Evolutionary conservation across 2,329 filamentous ascomycete genomes (phyloP), one percentile per base, ranked within the genome.

Genomic region (Aspergillus calidoustus): DNA sequence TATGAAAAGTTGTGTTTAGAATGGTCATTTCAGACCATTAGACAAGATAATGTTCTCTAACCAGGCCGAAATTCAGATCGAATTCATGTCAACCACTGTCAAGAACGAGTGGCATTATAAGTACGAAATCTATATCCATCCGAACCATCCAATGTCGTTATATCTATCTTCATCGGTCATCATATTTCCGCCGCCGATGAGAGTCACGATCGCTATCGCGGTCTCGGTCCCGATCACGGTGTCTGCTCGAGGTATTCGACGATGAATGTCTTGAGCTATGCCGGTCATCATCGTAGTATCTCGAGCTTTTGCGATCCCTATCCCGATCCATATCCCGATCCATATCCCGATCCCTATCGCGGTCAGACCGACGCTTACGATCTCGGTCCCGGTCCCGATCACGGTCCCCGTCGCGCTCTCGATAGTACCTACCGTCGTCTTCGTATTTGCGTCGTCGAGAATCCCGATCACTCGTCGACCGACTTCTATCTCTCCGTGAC

Each of bases 391-490:
- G 56, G 8, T 66, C 66, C 25, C 25, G 25, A 2, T 28, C 25
- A 1, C 6, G 25, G 25, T 28, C 25, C 25, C 6, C 25, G 25
- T 28, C 6, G 25, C 62, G 57, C 30, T 69, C 65, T 30, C 72
- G 72, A 61, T 76, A 73, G 49, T 76, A 69, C 38, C 75, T 73
- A 58, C 79, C 74, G 59, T 72, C 73, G 65, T 82, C 80, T 7
- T 74, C 72, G 60, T 78, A 73, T 47, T 72, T 72, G 44, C 74
- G 76, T 43, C 74, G 72, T 53, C 73, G 69, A 19, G 74, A 75
- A 54, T 77, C 69, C 28, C 73, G 72, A 55, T 76, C 72, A 48
- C 74, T 66, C 62, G 73, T 58, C 68, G 75, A 72, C 46, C 66
- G 72, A 68, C 73, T 80, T 63, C 71, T 69, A 67, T 76, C 75